Base-by-base conservation (phyloP, 768 basidiomycete species). In the Terana coerulea region DNA sequence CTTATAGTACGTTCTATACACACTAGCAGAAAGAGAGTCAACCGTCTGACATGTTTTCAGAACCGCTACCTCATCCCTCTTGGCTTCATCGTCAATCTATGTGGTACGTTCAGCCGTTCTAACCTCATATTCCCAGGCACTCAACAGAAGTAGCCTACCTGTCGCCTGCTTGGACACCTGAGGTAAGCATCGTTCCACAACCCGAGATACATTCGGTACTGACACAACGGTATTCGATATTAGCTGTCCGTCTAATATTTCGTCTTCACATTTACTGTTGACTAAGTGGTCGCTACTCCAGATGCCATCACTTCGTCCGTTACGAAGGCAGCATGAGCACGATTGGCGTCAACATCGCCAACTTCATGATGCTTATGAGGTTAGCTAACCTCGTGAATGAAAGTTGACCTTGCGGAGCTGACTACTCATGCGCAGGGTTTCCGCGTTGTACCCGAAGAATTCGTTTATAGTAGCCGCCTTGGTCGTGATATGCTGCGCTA, bases 61-160 rank as follows among this genome's bases (percentile, higher is more conserved):
- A 85, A 84, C 57, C 77, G 83, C 17, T 85, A 85, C 57, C 64
- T 84, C 17, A 83, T 78, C 0, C 83, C 83, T 0, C 65, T 84
- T 3, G 80, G 78, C 0, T 85, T 85, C 59, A 74, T 83, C 15
- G 61, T 83, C 40, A 82, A 83, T 52, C 58, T 83, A 0, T 64
- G 49, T 24, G 67, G 64, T 66, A 19, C 21, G 57, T 49, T 19
- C 29, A 43, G 24, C n/a, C n/a, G n/a, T n/a, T n/a, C n/a, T n/a
- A n/a, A n/a, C n/a, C n/a, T n/a, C n/a, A n/a, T n/a, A n/a, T n/a
- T n/a, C n/a, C n/a, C n/a, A n/a, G n/a, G n/a, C n/a, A n/a, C n/a
- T n/a, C n/a, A n/a, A n/a, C n/a, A n/a, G 14, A n/a, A 28, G 19
- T 40, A 63, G 60, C 65, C 4, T 64, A 64, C 41, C 56, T 61